phyloP scores from a whole-genome alignment of 768 basidiomycete species.

The Boletus vinaceobasis region DNA sequence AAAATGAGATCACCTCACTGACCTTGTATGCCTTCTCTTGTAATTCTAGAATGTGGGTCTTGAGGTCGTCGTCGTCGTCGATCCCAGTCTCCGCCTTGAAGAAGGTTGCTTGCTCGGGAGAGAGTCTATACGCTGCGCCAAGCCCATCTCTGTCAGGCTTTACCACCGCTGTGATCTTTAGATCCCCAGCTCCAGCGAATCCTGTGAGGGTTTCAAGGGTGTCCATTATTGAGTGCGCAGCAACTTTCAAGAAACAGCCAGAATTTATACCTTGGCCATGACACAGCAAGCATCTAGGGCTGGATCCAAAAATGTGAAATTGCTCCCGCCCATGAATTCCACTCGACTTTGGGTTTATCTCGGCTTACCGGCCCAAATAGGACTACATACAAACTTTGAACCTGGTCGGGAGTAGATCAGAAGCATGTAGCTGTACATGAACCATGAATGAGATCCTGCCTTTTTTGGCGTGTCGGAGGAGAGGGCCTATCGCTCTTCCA shows the following conservation, averaged over 20 bases:
- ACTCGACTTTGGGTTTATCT: too few relatives aligned
- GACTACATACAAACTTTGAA: too few relatives aligned
- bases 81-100: slow-evolving; percentile 31
- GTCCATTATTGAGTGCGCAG: neutral
- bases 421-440: too few relatives aligned
- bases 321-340: too few relatives aligned
- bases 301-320: too few relatives aligned
- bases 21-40: slow-evolving; percentile 32
- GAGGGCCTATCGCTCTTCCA: too few relatives aligned
- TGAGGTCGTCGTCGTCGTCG: slow-evolving; percentile 24
- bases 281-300: neutral
- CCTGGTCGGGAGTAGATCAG: too few relatives aligned
- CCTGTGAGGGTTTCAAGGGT: neutral
- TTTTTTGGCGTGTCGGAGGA: too few relatives aligned
- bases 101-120: slow-evolving; percentile 21
- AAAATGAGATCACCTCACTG: neutral
- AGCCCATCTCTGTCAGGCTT: neutral
- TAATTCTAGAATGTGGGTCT: slow-evolving; percentile 29
- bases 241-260: too few relatives aligned
- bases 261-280: neutral
- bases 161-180: neutral
- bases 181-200: slow-evolving; percentile 6
- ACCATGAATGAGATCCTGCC: too few relatives aligned
- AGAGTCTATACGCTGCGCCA: neutral
- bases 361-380: too few relatives aligned